Base-by-base conservation (phyloP, 768 basidiomycete genomes). In the Candolleomyces eurysporus region DNA sequence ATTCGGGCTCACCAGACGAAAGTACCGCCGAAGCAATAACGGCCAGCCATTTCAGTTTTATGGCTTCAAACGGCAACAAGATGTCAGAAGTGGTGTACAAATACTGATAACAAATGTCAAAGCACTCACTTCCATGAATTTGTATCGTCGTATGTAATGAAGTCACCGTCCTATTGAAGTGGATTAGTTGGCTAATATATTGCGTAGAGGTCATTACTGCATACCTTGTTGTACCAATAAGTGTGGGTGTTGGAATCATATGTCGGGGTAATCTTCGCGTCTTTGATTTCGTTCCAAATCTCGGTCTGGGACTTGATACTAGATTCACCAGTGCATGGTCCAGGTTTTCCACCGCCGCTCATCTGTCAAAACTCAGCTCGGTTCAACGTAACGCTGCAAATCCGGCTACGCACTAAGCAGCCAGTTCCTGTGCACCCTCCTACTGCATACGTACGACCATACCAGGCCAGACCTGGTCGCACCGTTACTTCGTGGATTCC, bases 401-500 rank as follows among this genome's bases (percentile, higher is more conserved):
- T 2, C 1, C 13, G 3, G 49, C 30, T 22, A 50, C 49, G 16
- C 30, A 50, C 49, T 21, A 17, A 11, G 45, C 58, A 59, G 14
- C 26, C 26, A 5, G 32, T 59, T 19, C 58, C 58, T 26, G 32
- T 49, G 58, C 58, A 59, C 19, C 21, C 31, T 14, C 58, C 48
- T 21, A 59, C 58, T 2, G 55, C 55, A 49, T 65, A 70, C 2
- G 61, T 64, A 13, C 69, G 61, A 8, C 61, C 69, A 36, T 70
- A 70, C 53, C 58, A 67, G 5, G 67, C 69, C 7, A 70, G 62
- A 30, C 69, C 69, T 60, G 48, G 13, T 10, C 60, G 46, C 62
- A 67, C 68, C 49, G 22, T 55, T 21, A 42, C 9, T n/a, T n/a
- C 2, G 19, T 46, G 4, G 32, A 36, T 11, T 11, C 36, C 6